Evolutionary conservation across 352 stramenopile genomes (phyloP), one percentile per base, ranked within the genome.

Genomic region (Globisporangium sylvaticum): DNA sequence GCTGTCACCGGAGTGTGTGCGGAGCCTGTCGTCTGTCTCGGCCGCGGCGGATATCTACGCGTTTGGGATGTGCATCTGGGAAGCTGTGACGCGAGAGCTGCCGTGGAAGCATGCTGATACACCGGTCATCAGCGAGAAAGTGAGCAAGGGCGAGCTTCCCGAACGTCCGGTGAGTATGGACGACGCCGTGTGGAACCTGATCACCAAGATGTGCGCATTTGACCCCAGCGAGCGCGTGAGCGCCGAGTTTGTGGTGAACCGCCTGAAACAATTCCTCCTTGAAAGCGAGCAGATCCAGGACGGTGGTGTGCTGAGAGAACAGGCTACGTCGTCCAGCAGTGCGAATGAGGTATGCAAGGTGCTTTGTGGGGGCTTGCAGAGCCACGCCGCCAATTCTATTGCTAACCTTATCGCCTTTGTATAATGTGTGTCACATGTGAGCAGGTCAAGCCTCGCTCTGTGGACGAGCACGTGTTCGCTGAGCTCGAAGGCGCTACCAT

Each of bases 201-300:
- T 90, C 9, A 61, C 76, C 8, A 64, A 72, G n/a, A 92, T 88
- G 84, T 89, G 84, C 44, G 75, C 79, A 52, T 50, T 59, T 4
- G 73, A 87, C 25, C 77, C 76, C 8, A 68, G 63, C 24, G 71
- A 37, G 10, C 52, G 62, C 1, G 27, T 37, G 14, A 50, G 22
- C 5, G 20, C 56, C 6, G 24, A 34, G 12, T 34, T 15, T 20
- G 52, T 67, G 9, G 62, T 31, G 7, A 24, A 32, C 7, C n/a
- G 18, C 7, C 54, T 67, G 50, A 37, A 27, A 6, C 37, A 39
- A 8, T 53, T 56, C 9, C 8, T 56, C n/a, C 22, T 29, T 7
- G 48, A 55, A 0, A 55, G 22, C 48, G 9, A 55, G 22, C 48
- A 55, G 34, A 0, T 42, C 34, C 34, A 42, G 34, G 10, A 42